Conservation (phyloP, 345 rosid genomes). For the Populus tremula region DNA sequence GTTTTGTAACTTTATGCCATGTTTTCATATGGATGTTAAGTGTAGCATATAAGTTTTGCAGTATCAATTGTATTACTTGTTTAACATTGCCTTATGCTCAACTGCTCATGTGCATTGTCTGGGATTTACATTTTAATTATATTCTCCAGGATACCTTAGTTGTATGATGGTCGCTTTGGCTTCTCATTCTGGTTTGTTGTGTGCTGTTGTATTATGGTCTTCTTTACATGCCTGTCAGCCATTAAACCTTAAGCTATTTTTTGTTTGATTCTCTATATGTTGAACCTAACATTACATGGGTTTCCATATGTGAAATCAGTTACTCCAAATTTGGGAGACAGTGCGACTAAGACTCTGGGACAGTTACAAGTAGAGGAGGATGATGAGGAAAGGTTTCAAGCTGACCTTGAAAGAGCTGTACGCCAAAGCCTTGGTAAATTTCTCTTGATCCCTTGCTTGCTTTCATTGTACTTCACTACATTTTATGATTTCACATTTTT, state of each 20-base stretch:
- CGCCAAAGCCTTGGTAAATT: constrained; percentile 85
- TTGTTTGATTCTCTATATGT: background rate
- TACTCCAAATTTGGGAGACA: constrained; percentile 37
- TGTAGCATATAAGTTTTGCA: background rate
- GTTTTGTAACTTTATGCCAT: background rate
- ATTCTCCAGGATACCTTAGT: background rate
- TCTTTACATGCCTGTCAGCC: background rate
- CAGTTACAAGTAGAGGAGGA: constrained; percentile 81
- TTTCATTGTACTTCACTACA: background rate
- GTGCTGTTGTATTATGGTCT: background rate
- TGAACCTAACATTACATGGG: constrained; percentile 19
- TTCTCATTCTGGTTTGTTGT: background rate
- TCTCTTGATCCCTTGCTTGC: constrained; percentile 1
- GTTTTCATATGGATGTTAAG: background rate
- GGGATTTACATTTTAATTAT: background rate
- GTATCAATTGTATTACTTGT: background rate
- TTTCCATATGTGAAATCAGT: constrained; percentile 25
- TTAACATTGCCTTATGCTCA: background rate
- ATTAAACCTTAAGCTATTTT: constrained; percentile 3
- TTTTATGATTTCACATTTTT: background rate
- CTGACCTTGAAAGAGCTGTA: constrained; percentile 78
- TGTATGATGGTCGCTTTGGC: background rate
- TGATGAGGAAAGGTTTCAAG: constrained; percentile 91
- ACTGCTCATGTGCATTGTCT: background rate
- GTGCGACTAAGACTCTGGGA: constrained; percentile 61